These are phyloP conservation scores for Triticum dicoccoides DNA, from an alignment of 176 grass and related monocot species.

Conservation along the genomic window DNA sequence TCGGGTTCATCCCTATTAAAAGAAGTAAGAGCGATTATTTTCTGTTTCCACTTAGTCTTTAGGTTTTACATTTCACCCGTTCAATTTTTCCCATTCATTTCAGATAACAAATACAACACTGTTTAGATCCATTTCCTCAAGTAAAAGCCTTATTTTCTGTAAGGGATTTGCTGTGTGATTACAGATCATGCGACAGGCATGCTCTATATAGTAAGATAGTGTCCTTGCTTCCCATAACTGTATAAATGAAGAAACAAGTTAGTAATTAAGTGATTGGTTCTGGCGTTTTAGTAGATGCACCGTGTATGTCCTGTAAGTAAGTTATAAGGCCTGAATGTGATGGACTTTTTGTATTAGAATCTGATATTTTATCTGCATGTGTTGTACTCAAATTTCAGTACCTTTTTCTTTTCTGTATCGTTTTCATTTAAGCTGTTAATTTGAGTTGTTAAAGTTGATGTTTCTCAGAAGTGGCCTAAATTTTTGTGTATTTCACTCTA, in stretches of 20 bases:
- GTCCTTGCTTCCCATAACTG: neutral
- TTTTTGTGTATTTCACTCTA: neutral
- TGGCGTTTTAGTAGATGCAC: neutral
- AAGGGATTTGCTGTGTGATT: neutral
- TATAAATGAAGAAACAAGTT: neutral
- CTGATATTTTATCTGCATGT: neutral
- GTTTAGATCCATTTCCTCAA: neutral
- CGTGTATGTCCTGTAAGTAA: neutral
- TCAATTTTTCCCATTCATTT: neutral
- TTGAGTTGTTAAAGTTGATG: neutral
- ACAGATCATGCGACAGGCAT: neutral
- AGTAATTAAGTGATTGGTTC: neutral
- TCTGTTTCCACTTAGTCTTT: neutral
- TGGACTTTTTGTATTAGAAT: neutral
- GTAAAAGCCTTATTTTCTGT: neutral
- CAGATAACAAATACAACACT: neutral
- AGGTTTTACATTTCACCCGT: neutral
- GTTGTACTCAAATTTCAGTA: neutral
- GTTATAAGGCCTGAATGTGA: neutral
- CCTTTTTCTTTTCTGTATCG: neutral
- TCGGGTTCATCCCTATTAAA: conserved; percentile 49
- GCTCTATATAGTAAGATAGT: neutral
- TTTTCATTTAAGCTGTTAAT: conserved; percentile 20
- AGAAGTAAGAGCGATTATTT: conserved; percentile 48
- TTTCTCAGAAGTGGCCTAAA: neutral